Evolutionary conservation across 2,329 filamentous ascomycete genomes (phyloP).

Genomic region (Sporothrix protearum): DNA sequence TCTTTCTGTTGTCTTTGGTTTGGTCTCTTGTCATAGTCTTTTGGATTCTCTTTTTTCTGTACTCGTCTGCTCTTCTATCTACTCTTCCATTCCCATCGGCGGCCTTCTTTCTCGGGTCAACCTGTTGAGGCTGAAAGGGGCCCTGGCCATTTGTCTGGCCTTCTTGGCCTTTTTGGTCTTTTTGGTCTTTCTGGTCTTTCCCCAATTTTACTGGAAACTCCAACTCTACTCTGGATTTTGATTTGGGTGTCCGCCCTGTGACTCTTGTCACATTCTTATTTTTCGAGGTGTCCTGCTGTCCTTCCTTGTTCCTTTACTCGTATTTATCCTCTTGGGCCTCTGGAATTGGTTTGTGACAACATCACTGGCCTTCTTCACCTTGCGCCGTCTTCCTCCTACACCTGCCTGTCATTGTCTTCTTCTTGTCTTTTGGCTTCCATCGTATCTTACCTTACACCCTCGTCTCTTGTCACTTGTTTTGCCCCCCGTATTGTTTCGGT

Average conservation of each 20-base stretch:
- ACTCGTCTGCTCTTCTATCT: background rate
- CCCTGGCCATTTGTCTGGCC: background rate
- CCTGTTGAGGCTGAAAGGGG: constrained; percentile 1
- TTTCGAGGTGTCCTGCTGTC: background rate
- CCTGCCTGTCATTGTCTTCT: background rate
- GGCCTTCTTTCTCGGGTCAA: constrained; percentile 5
- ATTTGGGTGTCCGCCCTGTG: background rate
- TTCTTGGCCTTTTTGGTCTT: background rate
- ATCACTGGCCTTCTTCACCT: constrained; percentile 15
- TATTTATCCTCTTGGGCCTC: background rate
- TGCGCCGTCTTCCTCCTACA: background rate
- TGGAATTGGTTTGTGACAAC: constrained; percentile 5
- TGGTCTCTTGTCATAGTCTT: background rate
- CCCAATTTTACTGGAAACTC: background rate
- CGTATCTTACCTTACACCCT: background rate
- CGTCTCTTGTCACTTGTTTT: background rate
- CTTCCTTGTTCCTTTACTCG: background rate
- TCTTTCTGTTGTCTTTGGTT: background rate
- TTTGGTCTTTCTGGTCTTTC: background rate
- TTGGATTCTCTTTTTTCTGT: background rate
- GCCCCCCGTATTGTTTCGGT: background rate
- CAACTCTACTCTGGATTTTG: background rate
- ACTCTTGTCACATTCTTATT: constrained; percentile 16
- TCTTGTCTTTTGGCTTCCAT: background rate
- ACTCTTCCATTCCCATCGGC: background rate